These are phyloP conservation scores for Castanea sativa DNA, from an alignment of 306 rosid genomes.

Conservation along the genomic window DNA sequence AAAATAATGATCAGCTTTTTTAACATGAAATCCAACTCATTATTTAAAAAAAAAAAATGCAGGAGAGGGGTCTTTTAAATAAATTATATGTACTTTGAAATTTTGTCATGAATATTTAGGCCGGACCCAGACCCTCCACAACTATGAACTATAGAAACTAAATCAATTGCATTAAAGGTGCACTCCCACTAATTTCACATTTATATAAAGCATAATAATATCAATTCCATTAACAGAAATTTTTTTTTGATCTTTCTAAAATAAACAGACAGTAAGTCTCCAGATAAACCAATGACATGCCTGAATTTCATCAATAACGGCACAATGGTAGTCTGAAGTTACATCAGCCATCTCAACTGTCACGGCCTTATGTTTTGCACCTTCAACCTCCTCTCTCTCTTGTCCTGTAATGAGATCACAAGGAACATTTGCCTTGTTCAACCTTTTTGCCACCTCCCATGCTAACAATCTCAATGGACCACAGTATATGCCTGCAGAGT, in stretches of 20 bases:
- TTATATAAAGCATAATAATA: neutral
- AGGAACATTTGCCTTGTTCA: conserved; percentile 90
- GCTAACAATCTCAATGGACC: conserved; percentile 97
- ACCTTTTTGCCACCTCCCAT: conserved; percentile 87
- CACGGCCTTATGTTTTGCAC: conserved; percentile 85
- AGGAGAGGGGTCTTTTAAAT: neutral
- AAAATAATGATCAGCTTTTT: neutral
- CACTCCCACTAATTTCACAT: neutral
- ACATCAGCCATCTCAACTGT: conserved; percentile 99
- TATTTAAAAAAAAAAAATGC: neutral
- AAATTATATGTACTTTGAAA: neutral
- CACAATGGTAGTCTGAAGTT: conserved; percentile 64
- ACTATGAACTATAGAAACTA: neutral
- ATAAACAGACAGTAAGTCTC: conserved; percentile 21
- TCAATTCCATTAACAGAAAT: neutral
- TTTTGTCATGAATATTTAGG: neutral
- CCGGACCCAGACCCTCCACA: neutral
- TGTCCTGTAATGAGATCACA: conserved; percentile 91
- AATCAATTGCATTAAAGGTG: neutral
- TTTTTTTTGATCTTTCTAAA: conserved; percentile 7
- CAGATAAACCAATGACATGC: conserved; percentile 43
- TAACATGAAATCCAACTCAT: neutral
- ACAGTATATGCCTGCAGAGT: conserved; percentile 77
- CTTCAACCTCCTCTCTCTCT: conserved; percentile 81
- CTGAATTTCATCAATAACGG: conserved; percentile 95